Base-by-base conservation (phyloP, 1,284 basidiomycete genomes). In the Ceratobasidium sp. region DNA sequence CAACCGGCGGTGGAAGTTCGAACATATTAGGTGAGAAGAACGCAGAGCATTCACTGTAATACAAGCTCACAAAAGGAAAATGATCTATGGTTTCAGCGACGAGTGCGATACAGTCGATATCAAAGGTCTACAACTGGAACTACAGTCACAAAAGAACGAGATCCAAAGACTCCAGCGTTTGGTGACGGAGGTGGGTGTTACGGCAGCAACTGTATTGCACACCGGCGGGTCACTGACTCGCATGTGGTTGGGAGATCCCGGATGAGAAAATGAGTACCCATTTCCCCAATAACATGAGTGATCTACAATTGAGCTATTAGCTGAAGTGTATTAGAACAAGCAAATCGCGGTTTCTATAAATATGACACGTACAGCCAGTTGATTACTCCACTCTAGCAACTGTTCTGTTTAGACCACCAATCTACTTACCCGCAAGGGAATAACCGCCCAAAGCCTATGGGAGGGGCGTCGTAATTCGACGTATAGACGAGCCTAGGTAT, bases 161-260 rank as follows among this genome's bases (percentile, higher is more conserved):
- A 56, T 56, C 54, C 22, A 56, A 17, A 56, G 22, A 27, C 54
- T 56, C 6, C 54, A 31, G 54, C 54, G 54, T 56, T 31, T 27
- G 54, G n/a, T 56, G 2, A 24, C 6, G 27, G 54, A 56, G 29
- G 54, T 56, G 27, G 27, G 27, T 56, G 22, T 27, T 27, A 56
- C 15, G 36, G 36, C 11, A 41, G 36, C 11, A 27, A 56, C 7
- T 24, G n/a, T 56, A 7, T 27, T 31, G 54, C 54, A 56, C 17
- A 6, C 8, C 22, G 27, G 17, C 54, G 17, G 27, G 7, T 22
- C 22, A 31, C 54, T 31, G 8, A 56, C 17, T 56, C 2, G 2
- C 29, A 24, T 17, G 54, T 7, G 22, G 17, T 5, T 8, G 29
- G 54, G 24, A 56, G 54, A 17, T 15, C 29, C 54, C 54, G 19